These are phyloP conservation scores for Cantharellus anzutake DNA, from an alignment of 768 basidiomycete species.

Conservation along the genomic window DNA sequence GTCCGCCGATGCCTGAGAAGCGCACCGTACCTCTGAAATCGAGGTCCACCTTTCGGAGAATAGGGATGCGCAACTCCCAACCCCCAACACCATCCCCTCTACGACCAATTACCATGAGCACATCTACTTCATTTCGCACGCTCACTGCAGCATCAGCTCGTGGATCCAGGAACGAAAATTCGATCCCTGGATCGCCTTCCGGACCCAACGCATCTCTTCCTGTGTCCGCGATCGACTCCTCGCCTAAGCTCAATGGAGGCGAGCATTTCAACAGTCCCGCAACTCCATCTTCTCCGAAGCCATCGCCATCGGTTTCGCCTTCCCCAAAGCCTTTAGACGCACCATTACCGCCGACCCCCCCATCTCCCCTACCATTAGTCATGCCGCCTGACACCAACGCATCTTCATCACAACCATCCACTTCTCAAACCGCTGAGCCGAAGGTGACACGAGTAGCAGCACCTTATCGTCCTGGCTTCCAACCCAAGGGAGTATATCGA, in stretches of 20 bases:
- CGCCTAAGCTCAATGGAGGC: background rate
- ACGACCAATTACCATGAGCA: background rate
- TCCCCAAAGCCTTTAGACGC: background rate
- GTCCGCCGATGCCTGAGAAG: background rate
- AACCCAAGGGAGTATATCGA: conserved; percentile 70
- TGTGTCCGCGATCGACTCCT: background rate
- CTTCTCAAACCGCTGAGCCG: background rate
- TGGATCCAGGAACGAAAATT: too few relatives aligned
- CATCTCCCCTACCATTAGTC: background rate
- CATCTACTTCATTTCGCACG: background rate
- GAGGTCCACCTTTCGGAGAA: conserved; percentile 5
- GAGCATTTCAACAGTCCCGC: background rate
- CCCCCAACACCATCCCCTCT: conserved; percentile 4
- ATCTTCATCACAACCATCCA: background rate
- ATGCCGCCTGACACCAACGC: background rate
- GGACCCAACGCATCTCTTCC: background rate
- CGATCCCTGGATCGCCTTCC: background rate
- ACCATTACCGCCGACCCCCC: background rate
- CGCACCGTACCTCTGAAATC: background rate
- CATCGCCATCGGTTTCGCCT: background rate
- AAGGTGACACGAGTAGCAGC: background rate
- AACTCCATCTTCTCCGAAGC: background rate
- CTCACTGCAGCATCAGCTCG: too few relatives aligned
- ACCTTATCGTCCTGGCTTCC: conserved; percentile 82
- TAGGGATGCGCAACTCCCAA: conserved; percentile 2